Conservation (phyloP, 2,329 filamentous ascomycete genomes). For the Diaporthe amygdali region DNA sequence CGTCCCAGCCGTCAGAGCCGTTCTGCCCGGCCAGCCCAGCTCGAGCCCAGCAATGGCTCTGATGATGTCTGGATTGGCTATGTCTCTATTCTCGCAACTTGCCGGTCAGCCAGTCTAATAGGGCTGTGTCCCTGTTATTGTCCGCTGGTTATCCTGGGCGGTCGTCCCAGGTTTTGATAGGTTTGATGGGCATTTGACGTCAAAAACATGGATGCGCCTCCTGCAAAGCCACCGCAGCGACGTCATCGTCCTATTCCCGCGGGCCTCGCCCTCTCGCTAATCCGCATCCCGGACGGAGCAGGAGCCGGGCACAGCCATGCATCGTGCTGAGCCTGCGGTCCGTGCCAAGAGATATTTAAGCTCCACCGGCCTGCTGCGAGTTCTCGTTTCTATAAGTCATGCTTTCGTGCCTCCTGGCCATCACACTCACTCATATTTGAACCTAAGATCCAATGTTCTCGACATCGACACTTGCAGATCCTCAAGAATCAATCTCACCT, state of each 20-base stretch:
- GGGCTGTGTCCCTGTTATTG: constrained; percentile 2
- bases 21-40: no score
- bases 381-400: background rate
- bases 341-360: constrained; percentile 9
- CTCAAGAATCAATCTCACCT: background rate
- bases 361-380: background rate
- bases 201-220: constrained; percentile 17
- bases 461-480: background rate
- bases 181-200: constrained; percentile 5
- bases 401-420: background rate
- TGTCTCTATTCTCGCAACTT: background rate
- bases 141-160: background rate
- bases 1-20: background rate
- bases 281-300: background rate
- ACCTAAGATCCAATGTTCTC: no score
- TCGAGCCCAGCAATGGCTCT: no score
- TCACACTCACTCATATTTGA: background rate
- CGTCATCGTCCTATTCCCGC: constrained; percentile 7
- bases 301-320: background rate
- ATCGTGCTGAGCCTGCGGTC: no score
- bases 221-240: background rate
- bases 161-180: background rate
- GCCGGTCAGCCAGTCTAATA: background rate
- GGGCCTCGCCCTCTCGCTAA: constrained; percentile 1
- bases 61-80: no score